Evolutionary conservation across 805 yeast species (phyloP), one percentile per base, ranked within the genome.

Genomic region (Maudiozyma barnettii): DNA sequence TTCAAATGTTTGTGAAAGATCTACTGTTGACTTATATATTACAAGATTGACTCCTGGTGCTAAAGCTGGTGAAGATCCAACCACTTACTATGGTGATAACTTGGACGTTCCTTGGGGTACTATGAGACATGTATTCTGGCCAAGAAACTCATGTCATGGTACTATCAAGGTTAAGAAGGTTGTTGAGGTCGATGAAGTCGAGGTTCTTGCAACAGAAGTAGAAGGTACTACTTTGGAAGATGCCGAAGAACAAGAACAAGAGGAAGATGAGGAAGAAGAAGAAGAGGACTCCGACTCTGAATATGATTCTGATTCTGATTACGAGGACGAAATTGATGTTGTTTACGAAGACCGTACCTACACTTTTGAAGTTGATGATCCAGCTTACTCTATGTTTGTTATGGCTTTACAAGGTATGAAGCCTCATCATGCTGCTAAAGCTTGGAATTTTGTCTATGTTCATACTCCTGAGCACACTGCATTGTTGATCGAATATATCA

Each of bases 361-460:
- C n/a, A 49, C 48, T 1, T 63, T 64, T 40, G 44, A 54, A 5
- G 54, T 59, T 22, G 54, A 57, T 7, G 51, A 54, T 9, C 61
- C 64, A 21, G 70, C 69, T 23, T 56, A 50, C 16, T 75, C 88
- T 44, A 84, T 93, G 95, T 90, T 81, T 62, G 96, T 91, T 46
- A 82, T 86, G 91, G 99, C 99, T 6, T 71, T 88, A 56, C 99
- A 93, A 72, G 98, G 98, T 51, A 90, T 93, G 98, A 93, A 93
- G 68, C 99, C 99, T 8, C 97, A 93, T 67, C 99, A 93, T 68
- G 96, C 97, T 33, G 99, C 99, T 48, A 87, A 95, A 51, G 70
- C 88, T 20, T 93, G 99, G 99, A 93, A 91, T 69, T 93, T 93
- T 64, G 68, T 86, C 52, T 84, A 87, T 68, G 91, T 85, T 75